Base-by-base conservation (phyloP, 2,329 filamentous ascomycete species). In the Orbilia oligospora region DNA sequence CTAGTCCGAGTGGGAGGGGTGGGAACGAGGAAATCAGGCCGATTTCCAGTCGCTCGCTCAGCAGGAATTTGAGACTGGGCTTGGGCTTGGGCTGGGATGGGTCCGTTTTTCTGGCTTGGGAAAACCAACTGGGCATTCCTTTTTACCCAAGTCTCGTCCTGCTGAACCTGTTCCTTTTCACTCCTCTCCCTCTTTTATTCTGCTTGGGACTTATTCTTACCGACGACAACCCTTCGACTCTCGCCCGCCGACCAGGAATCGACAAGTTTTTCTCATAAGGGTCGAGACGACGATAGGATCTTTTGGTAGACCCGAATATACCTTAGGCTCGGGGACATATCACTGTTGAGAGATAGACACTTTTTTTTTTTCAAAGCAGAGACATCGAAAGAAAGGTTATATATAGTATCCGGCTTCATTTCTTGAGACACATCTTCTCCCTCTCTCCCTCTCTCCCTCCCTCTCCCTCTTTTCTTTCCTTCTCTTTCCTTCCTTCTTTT, bases 281-380 rank as follows among this genome's bases (percentile, higher is more conserved):
- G 73, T 77, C 73, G 73, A 77, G 66, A 71, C 73, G 73, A 77
- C 49, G 66, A 77, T 48, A 77, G 36, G 71, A 33, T 55, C n/a
- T 53, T 36, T 46, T 46, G 6, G 56, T 48, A 65, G 72, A 71
- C 66, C 72, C 58, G 48, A 33, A 22, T 20, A 30, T 16, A 41
- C 46, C 16, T 33, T 33, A 33, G 67, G 66, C 73, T 77, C 73
- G 73, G 73, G 67, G 73, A 77, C 51, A 63, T 77, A 53, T 61
- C n/a, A 16, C 5, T 69, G n/a, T n/a, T 46, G 53, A 63, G 53
- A n/a, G 44, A 16, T n/a, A 56, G 33, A 46, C 33, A 16, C 30
- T 36, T n/a, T n/a, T n/a, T n/a, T n/a, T n/a, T n/a, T n/a, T n/a
- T 24, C 6, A 61, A 49, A 41, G 20, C 27, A 55, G 14, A 49